Base-by-base conservation (phyloP, 208 protist species). In the Crithidia sp. region DNA sequence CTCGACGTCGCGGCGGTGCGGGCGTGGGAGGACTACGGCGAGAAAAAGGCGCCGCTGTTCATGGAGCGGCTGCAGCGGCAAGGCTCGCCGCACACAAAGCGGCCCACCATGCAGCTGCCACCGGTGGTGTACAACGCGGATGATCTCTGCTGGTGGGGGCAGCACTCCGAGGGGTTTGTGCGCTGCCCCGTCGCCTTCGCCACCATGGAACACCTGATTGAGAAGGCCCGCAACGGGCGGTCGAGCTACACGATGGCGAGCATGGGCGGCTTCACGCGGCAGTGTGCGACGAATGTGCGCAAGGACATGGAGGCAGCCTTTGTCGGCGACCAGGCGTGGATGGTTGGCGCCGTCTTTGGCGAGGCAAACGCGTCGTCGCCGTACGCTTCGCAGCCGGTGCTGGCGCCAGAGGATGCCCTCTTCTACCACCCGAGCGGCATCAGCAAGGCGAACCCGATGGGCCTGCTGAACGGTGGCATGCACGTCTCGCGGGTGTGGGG, bases 1-100 rank as follows among this genome's bases (percentile, higher is more conserved):
- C 71, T 84, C 3, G 79, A 84, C 66, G 79, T 84, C 28, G 74
- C 67, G 3, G 76, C 76, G 45, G 75, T 81, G 41, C 79, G 79
- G 5, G 75, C 74, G 17, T 83, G 79, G 79, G 79, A 83, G 39
- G 79, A 83, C 62, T 83, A 83, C 45, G 79, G 79, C 39, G 74
- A 84, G 56, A 74, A 71, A 12, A 70, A 71, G 49, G 74, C 74
- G 43, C 74, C 61, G 17, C 44, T 84, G 10, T 71, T 65, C 44
- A 74, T 81, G 74, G 37, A 66, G 55, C 58, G 28, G 9, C 17
- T 76, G 69, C 72, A 52, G 44, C 45, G 37, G 39, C 49, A 53
- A 8, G 45, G 12, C 13, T 57, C 49, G 7, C 52, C 37, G 5
- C 61, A 39, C 13, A 7, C 16, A 17, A 71, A 58, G 58, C 58